Evolutionary conservation across 179 eudicot genomes (phyloP).

Genomic region (Corrigiola litoralis): DNA sequence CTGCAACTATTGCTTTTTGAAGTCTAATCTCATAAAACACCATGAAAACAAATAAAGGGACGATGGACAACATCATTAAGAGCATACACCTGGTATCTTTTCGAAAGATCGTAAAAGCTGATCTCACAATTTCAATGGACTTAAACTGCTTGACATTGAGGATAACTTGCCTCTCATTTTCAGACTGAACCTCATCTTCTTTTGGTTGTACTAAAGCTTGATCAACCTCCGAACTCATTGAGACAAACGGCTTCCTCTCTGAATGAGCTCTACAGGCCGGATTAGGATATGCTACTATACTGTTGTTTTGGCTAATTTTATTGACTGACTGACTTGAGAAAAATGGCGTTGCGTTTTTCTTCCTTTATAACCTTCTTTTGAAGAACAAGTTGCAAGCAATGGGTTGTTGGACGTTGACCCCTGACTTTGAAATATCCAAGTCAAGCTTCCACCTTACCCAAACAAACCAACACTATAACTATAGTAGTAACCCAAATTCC

Average conservation of each 20-base stretch:
- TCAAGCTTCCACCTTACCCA: neutral
- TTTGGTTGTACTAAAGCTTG: neutral
- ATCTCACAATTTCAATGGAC: slow-evolving; percentile 12
- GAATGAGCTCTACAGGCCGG: neutral
- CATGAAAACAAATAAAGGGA: slow-evolving; percentile 20
- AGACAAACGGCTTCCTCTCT: neutral
- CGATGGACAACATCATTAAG: slow-evolving; percentile 6
- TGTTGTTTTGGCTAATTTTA: too few species aligned
- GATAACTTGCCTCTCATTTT: neutral
- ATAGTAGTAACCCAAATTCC: neutral
- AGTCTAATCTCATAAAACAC: slow-evolving; percentile 17
- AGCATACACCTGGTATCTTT: slow-evolving; percentile 17
- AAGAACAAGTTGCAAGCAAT: neutral
- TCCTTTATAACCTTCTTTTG: too few species aligned
- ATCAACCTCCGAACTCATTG: slow-evolving; percentile 7
- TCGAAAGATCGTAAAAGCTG: slow-evolving; percentile 9
- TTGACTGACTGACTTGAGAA: too few species aligned
- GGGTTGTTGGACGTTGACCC: too few species aligned
- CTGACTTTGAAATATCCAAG: too few species aligned
- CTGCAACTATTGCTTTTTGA: neutral
- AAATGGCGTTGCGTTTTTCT: too few species aligned
- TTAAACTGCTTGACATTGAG: slow-evolving; percentile 5
- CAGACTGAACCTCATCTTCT: neutral
- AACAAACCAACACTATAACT: neutral
- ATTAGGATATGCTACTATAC: too few species aligned